phyloP scores from a whole-genome alignment of 495 filamentous ascomycete genomes.

The Hyaloscypha variabilis region DNA sequence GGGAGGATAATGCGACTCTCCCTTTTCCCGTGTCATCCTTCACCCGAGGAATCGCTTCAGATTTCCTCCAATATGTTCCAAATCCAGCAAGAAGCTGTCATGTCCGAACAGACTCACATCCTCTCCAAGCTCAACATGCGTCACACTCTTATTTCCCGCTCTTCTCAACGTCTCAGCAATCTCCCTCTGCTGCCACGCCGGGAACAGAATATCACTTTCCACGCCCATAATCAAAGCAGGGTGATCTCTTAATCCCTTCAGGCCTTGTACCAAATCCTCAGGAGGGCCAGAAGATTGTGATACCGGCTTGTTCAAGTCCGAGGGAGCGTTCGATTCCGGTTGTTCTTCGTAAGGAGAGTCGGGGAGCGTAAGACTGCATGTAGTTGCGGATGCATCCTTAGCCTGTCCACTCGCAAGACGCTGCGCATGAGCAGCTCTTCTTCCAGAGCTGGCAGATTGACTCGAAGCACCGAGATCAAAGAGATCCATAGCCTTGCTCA shows the following conservation, averaged over 20 bases:
- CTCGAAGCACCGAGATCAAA: slow-evolving; percentile 84
- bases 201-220: slow-evolving; percentile 95
- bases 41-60: slow-evolving; percentile 76
- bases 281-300: slow-evolving; percentile 51
- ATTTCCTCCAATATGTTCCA: slow-evolving; percentile 86
- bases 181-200: slow-evolving; percentile 97
- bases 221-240: slow-evolving; percentile 90
- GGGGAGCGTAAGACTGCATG: slow-evolving; percentile 85
- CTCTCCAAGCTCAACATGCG: slow-evolving; percentile 89
- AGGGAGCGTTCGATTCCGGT: slow-evolving; percentile 38
- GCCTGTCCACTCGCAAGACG: slow-evolving; percentile 9
- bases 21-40: slow-evolving; percentile 8
- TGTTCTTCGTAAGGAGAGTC: slow-evolving; percentile 84
- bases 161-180: slow-evolving; percentile 81
- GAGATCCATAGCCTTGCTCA: slow-evolving; percentile 98
- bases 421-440: slow-evolving; percentile 41
- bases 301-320: slow-evolving; percentile 25
- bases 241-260: slow-evolving; percentile 70
- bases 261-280: slow-evolving; percentile 75
- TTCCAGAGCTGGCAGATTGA: slow-evolving; percentile 47
- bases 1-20: no score
- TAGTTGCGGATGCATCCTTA: slow-evolving; percentile 37
- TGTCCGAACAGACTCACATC: slow-evolving; percentile 93
- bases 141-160: slow-evolving; percentile 76
- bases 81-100: slow-evolving; percentile 92